These are phyloP conservation scores for Candida sp. DNA, from an alignment of 1,139 yeast species.

Conservation along the genomic window DNA sequence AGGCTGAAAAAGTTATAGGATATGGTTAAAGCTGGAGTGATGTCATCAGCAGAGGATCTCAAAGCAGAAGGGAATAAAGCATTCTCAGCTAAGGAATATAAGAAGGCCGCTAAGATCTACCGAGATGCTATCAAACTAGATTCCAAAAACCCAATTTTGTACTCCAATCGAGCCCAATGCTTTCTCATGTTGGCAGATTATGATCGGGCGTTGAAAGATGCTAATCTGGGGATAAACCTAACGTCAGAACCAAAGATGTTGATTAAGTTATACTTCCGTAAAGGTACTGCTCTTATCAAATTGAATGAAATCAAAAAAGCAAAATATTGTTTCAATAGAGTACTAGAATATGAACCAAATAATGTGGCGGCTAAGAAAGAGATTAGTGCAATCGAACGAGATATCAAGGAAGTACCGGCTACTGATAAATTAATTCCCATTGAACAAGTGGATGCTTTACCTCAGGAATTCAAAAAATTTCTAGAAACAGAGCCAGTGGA, in stretches of 20 bases:
- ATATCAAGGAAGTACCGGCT: neutral
- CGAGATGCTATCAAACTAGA: constrained; percentile 61
- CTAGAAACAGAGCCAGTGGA: neutral
- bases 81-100: constrained; percentile 51
- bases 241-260: constrained; percentile 27
- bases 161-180: constrained; percentile 79
- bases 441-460: constrained; percentile 43
- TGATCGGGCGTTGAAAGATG: constrained; percentile 58
- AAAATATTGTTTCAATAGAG: constrained; percentile 31
- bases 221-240: constrained; percentile 52
- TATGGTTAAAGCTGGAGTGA: constrained; percentile 1
- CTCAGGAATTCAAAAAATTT: constrained; percentile 25
- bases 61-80: constrained; percentile 64
- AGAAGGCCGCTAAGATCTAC: constrained; percentile 60
- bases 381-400: constrained; percentile 12
- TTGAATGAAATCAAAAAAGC: constrained; percentile 32
- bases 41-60: constrained; percentile 23
- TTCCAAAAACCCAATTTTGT: constrained; percentile 57
- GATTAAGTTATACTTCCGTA: constrained; percentile 57
- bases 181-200: constrained; percentile 54
- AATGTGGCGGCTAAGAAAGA: constrained; percentile 34
- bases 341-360: constrained; percentile 42
- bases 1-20: neutral
- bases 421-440: constrained; percentile 28
- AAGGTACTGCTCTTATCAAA: constrained; percentile 44